Evolutionary conservation across 2,329 filamentous ascomycete genomes (phyloP).

Genomic region (Ciborinia camelliae): DNA sequence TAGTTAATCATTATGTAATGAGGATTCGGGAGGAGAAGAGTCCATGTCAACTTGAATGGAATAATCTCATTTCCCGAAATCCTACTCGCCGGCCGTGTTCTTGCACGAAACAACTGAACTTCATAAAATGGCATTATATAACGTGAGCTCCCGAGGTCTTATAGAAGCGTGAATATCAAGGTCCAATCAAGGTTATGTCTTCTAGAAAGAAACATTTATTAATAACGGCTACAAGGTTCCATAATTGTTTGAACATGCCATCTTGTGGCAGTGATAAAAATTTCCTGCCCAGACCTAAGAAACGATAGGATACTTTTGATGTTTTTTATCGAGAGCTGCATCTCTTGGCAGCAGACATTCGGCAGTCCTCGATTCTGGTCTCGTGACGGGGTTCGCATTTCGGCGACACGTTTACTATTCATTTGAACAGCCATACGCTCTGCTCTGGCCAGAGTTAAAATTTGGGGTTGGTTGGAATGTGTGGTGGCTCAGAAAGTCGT

Average conservation of each 20-base stretch:
- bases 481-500: conserved; percentile 3
- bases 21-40: conserved; percentile 10
- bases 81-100: conserved; percentile 8
- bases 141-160: background rate
- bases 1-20: background rate
- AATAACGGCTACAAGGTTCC: background rate
- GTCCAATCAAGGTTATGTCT: background rate
- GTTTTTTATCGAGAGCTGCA: background rate
- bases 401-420: background rate
- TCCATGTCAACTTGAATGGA: conserved; percentile 1
- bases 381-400: background rate
- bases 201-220: background rate
- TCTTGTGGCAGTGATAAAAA: background rate
- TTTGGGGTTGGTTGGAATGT: background rate
- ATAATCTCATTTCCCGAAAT: conserved; percentile 13
- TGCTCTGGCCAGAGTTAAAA: background rate
- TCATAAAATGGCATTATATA: background rate
- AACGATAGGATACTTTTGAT: background rate
- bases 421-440: background rate
- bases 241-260: background rate
- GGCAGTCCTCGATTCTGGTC: background rate
- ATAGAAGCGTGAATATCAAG: background rate
- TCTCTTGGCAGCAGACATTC: background rate
- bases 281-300: no score
- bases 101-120: background rate